Percentiles rank a stretch among this genome's conserved stretches.
These are phyloP conservation scores for Scheffersomyces titani DNA, from an alignment of 1,139 yeast genomes.

Conservation along the genomic window DNA sequence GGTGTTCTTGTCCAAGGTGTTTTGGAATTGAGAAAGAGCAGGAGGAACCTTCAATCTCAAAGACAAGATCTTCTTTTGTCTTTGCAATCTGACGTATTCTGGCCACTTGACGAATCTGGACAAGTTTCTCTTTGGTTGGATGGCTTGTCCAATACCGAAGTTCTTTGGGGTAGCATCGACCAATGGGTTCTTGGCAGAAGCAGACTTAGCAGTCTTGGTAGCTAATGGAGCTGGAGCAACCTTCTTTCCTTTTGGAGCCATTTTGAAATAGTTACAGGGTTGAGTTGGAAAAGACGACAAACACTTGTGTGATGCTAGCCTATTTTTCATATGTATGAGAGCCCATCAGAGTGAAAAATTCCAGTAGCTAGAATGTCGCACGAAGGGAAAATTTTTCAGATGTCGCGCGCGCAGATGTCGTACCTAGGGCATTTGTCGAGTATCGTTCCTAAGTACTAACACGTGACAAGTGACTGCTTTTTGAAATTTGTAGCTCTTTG, in stretches of 20 bases:
- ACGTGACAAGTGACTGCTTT: not conserved
- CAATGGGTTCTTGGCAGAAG: slow-evolving; percentile 54
- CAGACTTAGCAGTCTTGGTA: slow-evolving; percentile 32
- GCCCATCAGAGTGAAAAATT: not conserved
- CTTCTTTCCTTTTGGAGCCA: slow-evolving; percentile 36
- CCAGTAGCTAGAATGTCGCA: not conserved
- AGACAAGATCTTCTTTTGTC: slow-evolving; percentile 95
- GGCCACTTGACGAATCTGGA: slow-evolving; percentile 98
- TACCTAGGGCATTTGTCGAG: not conserved
- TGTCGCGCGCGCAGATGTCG: not conserved
- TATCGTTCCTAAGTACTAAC: not conserved
- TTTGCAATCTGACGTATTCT: slow-evolving; percentile 92
- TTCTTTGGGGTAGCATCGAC: slow-evolving; percentile 86
- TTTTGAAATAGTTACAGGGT: slow-evolving; percentile 3
- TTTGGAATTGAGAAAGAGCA: slow-evolving; percentile 92
- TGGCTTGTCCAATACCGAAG: slow-evolving; percentile 94
- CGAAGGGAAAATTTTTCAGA: not conserved
- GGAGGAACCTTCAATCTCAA: slow-evolving; percentile 99
- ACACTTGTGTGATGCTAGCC: not conserved
- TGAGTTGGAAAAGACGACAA: not conserved
- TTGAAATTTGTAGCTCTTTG: not conserved
- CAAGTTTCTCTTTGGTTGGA: slow-evolving; percentile 96
- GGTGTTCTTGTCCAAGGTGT: slow-evolving; percentile 96
- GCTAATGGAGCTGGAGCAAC: slow-evolving; percentile 55
- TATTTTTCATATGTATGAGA: not conserved